Conservation (phyloP, 1,139 yeast species). For the Scheffersomyces insectosa region DNA sequence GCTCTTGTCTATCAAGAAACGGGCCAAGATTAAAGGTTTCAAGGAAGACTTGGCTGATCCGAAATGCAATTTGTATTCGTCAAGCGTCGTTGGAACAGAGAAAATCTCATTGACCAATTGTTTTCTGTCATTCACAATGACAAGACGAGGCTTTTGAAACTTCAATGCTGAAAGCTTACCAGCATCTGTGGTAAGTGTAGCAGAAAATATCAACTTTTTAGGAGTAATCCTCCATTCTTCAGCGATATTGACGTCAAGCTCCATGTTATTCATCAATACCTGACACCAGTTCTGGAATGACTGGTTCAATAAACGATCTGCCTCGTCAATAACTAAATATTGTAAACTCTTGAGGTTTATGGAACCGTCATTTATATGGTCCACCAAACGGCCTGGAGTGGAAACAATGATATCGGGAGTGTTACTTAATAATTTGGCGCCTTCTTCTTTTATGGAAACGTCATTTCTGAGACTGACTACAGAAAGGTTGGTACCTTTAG, state of each 20-base stretch:
- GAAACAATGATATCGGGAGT: conserved; percentile 79
- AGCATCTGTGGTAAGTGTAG: conserved; percentile 92
- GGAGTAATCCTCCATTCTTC: conserved; percentile 30
- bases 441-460: conserved; percentile 68
- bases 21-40: conserved; percentile 74
- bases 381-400: conserved; percentile 95
- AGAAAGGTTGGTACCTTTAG: conserved; percentile 66
- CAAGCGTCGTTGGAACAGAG: conserved; percentile 55
- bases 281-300: conserved; percentile 93
- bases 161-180: conserved; percentile 76
- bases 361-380: conserved; percentile 57
- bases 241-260: conserved; percentile 21
- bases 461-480: conserved; percentile 61
- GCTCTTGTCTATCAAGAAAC: conserved; percentile 42
- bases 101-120: conserved; percentile 53
- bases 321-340: conserved; percentile 88
- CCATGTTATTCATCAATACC: conserved; percentile 55
- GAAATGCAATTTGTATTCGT: conserved; percentile 50
- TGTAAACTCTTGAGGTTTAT: conserved; percentile 52
- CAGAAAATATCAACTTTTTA: conserved; percentile 79
- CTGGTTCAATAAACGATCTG: conserved; percentile 87
- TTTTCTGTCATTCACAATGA: conserved; percentile 64
- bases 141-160: conserved; percentile 66
- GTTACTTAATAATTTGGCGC: conserved; percentile 39
- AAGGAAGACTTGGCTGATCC: conserved; percentile 58